Base-by-base conservation (phyloP, 2,329 filamentous ascomycete genomes). In the Pseudogymnoascus sp. region DNA sequence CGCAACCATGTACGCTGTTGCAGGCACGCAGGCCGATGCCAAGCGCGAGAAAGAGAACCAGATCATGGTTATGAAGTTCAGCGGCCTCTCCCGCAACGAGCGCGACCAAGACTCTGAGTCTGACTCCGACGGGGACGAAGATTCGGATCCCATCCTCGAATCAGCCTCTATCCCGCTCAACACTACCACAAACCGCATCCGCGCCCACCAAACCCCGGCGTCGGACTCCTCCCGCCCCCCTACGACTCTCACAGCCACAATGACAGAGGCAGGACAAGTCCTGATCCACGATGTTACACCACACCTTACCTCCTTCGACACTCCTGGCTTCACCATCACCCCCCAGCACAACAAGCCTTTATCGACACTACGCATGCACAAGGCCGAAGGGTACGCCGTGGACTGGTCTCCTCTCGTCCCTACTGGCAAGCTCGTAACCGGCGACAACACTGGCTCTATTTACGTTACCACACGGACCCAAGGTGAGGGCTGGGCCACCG, bases 51-150 rank as follows among this genome's bases (percentile, higher is more conserved):
- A 87, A 75, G 95, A 99, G 73, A 99, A 99, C 76, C 87, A 96
- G 77, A 80, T 99, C 72, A 88, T 97, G 86, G 87, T 97, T 40
- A 91, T 97, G 85, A 97, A 97, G 79, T 87, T 99, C 74, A 96
- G 92, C 73, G 90, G 93, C 15, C 80, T 99, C 67, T 91, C 90
- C 73, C 88, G 87, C 73, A 97, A 95, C 87, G 90, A 96, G 72
- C 83, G 84, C 65, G 84, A 83, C 1, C 83, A 80, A 33, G 78
- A 81, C 21, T 87, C 88, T 53, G 87, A 89, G 15, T 86, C 88
- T 36, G 84, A 83, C 17, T 85, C 86, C 31, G 88, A 90, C 44
- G 85, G 86, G 28, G 88, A 89, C 60, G 83, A 85, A 68, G 79
- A 79, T 68, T 80, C 89, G 67, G 93, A 99, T 69, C 93, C 95